Evolutionary conservation across 768 basidiomycete genomes (phyloP), one percentile per base, ranked within the genome.

Genomic region (Nidula microcarpa): DNA sequence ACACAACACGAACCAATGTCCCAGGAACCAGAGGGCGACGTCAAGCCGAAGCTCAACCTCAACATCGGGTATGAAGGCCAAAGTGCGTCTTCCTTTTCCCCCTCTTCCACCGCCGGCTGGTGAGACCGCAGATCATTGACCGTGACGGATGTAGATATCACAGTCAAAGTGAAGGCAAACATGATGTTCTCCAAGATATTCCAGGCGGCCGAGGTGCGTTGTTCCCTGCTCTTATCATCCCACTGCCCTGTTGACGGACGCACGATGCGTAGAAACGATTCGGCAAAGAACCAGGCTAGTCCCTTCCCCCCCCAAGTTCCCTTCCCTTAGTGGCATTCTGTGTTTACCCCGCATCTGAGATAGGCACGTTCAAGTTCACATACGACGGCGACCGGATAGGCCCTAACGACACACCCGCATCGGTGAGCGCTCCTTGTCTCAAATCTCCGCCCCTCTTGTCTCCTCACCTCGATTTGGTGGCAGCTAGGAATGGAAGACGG

Each of bases 31-130:
- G 64, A 64, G 43, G 71, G 67, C 47, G 86, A 89, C 52, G 79
- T 82, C 23, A 89, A 88, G 65, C 86, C 87, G 13, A 89, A 89
- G 59, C 71, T 89, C 46, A 85, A 82, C 64, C 65, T 89, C n/a
- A 69, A 71, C 50, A 72, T 89, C 58, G 64, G 66, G 35, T 81
- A 76, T 54, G 84, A 86, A 52, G 81, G 79, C 13, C 68, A 70
- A 51, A 72, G 86, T 87, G n/a, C 53, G 47, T 36, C 14, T 3
- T 52, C 47, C 39, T 8, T 8, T 35, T 10, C 23, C 23, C 23
- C 3, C 23, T 30, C 23, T 30, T 30, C 23, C 23, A 30, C 23
- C 23, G 23, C 23, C 23, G 23, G 4, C 23, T 30, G 23, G 23
- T 30, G 23, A 30, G 23, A 30, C 23, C 23, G 1, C 23, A 30